phyloP scores from a whole-genome alignment of 495 filamentous ascomycete genomes.

The Lichenothelia convexa region DNA sequence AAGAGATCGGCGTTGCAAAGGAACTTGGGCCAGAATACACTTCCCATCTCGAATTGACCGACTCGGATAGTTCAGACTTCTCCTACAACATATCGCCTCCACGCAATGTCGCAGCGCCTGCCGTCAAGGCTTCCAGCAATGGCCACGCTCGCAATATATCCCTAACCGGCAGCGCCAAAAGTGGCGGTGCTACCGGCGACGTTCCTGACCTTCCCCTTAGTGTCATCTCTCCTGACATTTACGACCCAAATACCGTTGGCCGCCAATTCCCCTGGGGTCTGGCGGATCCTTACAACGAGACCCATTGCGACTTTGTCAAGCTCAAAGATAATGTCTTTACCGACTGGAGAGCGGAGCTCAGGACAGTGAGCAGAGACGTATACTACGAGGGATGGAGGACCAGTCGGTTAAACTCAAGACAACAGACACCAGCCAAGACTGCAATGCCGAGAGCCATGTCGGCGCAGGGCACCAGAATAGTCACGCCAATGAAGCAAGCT shows the following conservation, averaged over 20 bases:
- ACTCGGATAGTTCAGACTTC: slow-evolving; percentile 13
- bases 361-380: slow-evolving; percentile 75
- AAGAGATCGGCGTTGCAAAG: neutral
- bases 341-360: slow-evolving; percentile 82
- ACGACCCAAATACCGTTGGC: slow-evolving; percentile 33
- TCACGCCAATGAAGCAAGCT: too few relatives aligned
- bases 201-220: slow-evolving; percentile 44
- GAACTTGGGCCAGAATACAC: too few relatives aligned
- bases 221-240: slow-evolving; percentile 43
- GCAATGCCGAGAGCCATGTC: too few relatives aligned
- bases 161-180: neutral
- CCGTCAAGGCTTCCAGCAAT: slow-evolving; percentile 8
- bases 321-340: slow-evolving; percentile 81
- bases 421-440: too few relatives aligned
- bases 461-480: too few relatives aligned
- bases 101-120: slow-evolving; percentile 2
- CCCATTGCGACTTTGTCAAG: slow-evolving; percentile 87
- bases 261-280: slow-evolving; percentile 92
- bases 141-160: slow-evolving; percentile 14
- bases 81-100: slow-evolving; percentile 8
- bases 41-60: slow-evolving; percentile 8
- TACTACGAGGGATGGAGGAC: slow-evolving; percentile 98
- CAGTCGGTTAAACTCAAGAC: slow-evolving; percentile 40
- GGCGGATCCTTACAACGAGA: slow-evolving; percentile 73
- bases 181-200: slow-evolving; percentile 2